Conservation (phyloP, 345 rosid species). For the Citropsis articulata region DNA sequence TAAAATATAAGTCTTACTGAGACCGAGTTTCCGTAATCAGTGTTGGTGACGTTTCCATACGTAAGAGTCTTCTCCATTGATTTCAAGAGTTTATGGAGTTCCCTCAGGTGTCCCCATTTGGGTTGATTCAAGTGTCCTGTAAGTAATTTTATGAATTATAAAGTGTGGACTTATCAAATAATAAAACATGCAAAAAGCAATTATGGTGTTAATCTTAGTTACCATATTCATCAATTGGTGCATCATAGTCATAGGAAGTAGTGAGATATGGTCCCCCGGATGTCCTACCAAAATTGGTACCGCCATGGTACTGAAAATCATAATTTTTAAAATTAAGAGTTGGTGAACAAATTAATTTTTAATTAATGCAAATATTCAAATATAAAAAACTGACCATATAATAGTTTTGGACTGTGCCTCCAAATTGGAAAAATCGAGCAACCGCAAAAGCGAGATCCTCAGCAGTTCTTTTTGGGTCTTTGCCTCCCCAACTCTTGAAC, state of each 20-base stretch:
- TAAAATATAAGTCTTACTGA: slow-evolving; percentile 23
- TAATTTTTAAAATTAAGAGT: neutral
- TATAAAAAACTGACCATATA: slow-evolving; percentile 45
- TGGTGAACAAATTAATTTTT: neutral
- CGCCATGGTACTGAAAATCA: slow-evolving; percentile 60
- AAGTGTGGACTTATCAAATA: too few species aligned
- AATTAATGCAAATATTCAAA: neutral
- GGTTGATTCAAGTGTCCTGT: slow-evolving; percentile 75
- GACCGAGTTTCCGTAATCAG: slow-evolving; percentile 38
- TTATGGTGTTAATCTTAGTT: neutral
- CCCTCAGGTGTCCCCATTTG: slow-evolving; percentile 75
- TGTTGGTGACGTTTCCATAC: slow-evolving; percentile 36
- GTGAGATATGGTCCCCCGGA: slow-evolving; percentile 70
- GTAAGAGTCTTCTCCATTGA: slow-evolving; percentile 55
- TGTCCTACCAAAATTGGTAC: slow-evolving; percentile 60
- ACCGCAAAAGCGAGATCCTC: slow-evolving; percentile 61
- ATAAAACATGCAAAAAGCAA: neutral
- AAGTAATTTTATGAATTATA: too few species aligned
- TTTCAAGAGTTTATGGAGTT: slow-evolving; percentile 51
- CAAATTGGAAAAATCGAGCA: slow-evolving; percentile 51
- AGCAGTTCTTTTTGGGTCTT: slow-evolving; percentile 51
- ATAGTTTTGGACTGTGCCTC: slow-evolving; percentile 63
- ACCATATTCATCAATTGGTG: slow-evolving; percentile 63
- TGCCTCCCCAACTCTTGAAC: slow-evolving; percentile 60
- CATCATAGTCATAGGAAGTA: slow-evolving; percentile 60